Base-by-base conservation (phyloP, 768 basidiomycete species). In the Russula emetica region DNA sequence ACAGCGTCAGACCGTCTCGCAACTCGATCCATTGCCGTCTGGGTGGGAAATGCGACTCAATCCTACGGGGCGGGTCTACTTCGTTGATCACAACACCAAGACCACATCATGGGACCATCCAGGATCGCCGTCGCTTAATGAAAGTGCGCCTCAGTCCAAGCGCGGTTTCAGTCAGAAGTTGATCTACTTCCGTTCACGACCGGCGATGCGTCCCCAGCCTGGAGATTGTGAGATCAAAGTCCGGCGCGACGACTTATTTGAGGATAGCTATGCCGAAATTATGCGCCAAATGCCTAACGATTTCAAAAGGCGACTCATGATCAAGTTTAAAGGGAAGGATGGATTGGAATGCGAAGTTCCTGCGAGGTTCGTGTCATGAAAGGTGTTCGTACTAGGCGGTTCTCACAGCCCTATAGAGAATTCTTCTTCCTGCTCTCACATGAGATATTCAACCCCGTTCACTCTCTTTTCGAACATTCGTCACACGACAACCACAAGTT, bases 41-140 rank as follows among this genome's bases (percentile, higher is more conserved):
- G 97, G 97, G 60, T 99, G 97, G 97, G 97, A 99, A 76, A 99
- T 99, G 97, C 92, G 97, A 52, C 88, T 98, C 58, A 98, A 96
- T 5, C 88, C 92, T 4, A 98, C 97, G 1, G 96, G 97, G 2
- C 88, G 97, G 52, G 97, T 98, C 6, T 99, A 99, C 80, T 99
- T 99, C 73, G 97, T 98, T 58, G 97, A 99, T 75, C 97, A 99
- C 79, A 98, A 98, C 78, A 98, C 97, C 60, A 98, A 98, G 84
- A 99, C 97, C 32, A 99, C 97, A 34, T 98, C 97, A 1, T 99
- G 97, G 97, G 97, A 99, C 74, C 97, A 99, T 74, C 96, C 96
- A 22, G 92, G 97, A 57, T 76, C 93, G 69, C 97, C 97, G 14
- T 92, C 94, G 47, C 80, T 98, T 64, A 96, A 98, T 74, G 83